Conservation (phyloP, 2,329 filamentous ascomycete genomes). For the Curvularia hawaiiensis region DNA sequence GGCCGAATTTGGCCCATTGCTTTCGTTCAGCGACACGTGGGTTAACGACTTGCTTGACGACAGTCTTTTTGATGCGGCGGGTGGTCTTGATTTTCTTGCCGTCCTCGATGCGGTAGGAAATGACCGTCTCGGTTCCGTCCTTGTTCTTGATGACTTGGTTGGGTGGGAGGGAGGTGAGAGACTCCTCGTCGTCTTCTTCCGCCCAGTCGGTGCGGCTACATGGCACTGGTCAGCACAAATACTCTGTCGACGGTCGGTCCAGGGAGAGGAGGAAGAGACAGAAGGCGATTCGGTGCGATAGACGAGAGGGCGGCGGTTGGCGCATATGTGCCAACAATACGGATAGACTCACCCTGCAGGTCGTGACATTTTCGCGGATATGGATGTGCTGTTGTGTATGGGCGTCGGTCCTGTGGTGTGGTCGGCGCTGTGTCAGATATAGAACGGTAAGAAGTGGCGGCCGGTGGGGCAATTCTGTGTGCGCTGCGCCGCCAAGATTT, state of each 20-base stretch:
- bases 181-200: slow-evolving; percentile 75
- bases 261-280: neutral
- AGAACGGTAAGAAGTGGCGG: slow-evolving; percentile 19
- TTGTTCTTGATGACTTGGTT: slow-evolving; percentile 93
- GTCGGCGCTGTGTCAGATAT: slow-evolving; percentile 11
- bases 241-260: neutral
- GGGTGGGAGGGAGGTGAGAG: slow-evolving; percentile 81
- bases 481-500: slow-evolving; percentile 24
- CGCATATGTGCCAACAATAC: neutral
- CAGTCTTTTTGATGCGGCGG: slow-evolving; percentile 89
- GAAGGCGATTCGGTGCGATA: neutral
- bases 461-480: slow-evolving; percentile 25
- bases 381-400: slow-evolving; percentile 15
- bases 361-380: slow-evolving; percentile 44
- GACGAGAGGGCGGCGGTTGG: neutral
- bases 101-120: slow-evolving; percentile 86
- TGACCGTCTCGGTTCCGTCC: slow-evolving; percentile 95
- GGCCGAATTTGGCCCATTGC: slow-evolving; percentile 90
- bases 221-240: slow-evolving; percentile 15
- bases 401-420: slow-evolving; percentile 1
- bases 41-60: slow-evolving; percentile 93
- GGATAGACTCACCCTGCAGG: slow-evolving; percentile 42
- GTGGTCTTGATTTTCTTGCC: slow-evolving; percentile 98
- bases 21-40: slow-evolving; percentile 95
- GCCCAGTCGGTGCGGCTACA: slow-evolving; percentile 80